Base-by-base conservation (phyloP, 108 stramenopile species). In the Mayamaea pseudoterrestris region DNA sequence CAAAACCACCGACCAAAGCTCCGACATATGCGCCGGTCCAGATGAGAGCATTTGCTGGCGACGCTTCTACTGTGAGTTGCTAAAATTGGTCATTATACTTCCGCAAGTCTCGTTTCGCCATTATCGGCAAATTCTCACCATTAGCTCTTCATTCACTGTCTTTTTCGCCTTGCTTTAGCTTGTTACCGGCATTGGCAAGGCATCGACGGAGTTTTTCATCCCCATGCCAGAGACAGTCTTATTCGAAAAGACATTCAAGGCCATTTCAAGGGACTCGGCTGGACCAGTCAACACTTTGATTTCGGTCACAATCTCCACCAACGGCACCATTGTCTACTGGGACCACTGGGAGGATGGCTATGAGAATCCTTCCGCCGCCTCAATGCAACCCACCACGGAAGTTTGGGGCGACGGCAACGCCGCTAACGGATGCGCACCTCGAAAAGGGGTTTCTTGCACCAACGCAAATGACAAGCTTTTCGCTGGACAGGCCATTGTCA, bases 311-410 rank as follows among this genome's bases (percentile, higher is more conserved):
- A 47, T 57, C 7, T 8, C 55, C 8, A 30, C 29, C 32, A 11
- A 47, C 18, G 9, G 23, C 26, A 16, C 45, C 5, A 6, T 14
- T 16, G 12, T 57, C 55, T 46, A 16, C n/a, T 47, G 34, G 13
- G 44, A 57, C 30, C 32, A 34, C 12, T 8, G 12, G 32, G 12
- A 12, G 12, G 32, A 34, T 34, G 32, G 32, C 8, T 34, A 34
- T 34, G 32, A 34, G 11, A 34, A 9, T 27, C 11, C 47, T 3
- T 3, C 11, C 3, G 7, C 21, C 20, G 3, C 50, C n/a, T 17
- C 46, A 6, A 53, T 21, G 22, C 53, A 11, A 53, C 50, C 50
- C 50, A 51, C 5, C 50, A 60, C 30, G 59, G 59, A 22, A 30
- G 53, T 30, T n/a, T n/a, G n/a, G n/a, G n/a, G n/a, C n/a, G n/a